phyloP scores from a whole-genome alignment of 768 basidiomycete species.

The Ramaria sp. region DNA sequence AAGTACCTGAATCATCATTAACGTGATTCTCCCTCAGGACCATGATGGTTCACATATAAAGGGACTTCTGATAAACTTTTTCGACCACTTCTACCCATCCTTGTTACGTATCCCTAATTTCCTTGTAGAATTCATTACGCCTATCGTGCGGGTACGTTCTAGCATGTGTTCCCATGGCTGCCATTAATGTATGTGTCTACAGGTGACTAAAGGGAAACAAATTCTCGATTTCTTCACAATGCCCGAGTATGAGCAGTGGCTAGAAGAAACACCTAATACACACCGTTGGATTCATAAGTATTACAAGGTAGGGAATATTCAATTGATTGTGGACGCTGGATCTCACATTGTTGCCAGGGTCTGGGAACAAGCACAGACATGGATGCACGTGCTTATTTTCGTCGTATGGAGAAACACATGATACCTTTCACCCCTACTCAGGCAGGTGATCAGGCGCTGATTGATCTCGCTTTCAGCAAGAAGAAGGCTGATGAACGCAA shows the following conservation, averaged over 20 bases:
- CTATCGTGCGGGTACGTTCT: conserved; percentile 78
- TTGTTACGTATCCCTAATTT: conserved; percentile 85
- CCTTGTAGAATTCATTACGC: conserved; percentile 96
- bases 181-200: neutral
- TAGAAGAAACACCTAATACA: conserved; percentile 62
- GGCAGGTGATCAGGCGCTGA: conserved; percentile 76
- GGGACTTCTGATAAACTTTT: conserved; percentile 95
- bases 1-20: neutral
- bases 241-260: conserved; percentile 92
- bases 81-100: conserved; percentile 95
- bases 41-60: conserved; percentile 99
- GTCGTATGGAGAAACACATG: conserved; percentile 86
- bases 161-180: neutral
- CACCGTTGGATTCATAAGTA: conserved; percentile 90
- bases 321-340: neutral
- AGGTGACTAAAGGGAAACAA: conserved; percentile 72
- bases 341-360: conserved; percentile 49
- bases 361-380: conserved; percentile 85
- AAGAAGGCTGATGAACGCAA: conserved; percentile 98
- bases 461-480: conserved; percentile 98
- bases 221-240: conserved; percentile 90
- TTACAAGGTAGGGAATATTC: conserved; percentile 67
- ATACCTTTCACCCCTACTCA: conserved; percentile 80
- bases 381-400: conserved; percentile 90
- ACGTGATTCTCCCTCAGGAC: conserved; percentile 44